Conservation (phyloP, 208 protist species). For the Zelonia costaricensis region DNA sequence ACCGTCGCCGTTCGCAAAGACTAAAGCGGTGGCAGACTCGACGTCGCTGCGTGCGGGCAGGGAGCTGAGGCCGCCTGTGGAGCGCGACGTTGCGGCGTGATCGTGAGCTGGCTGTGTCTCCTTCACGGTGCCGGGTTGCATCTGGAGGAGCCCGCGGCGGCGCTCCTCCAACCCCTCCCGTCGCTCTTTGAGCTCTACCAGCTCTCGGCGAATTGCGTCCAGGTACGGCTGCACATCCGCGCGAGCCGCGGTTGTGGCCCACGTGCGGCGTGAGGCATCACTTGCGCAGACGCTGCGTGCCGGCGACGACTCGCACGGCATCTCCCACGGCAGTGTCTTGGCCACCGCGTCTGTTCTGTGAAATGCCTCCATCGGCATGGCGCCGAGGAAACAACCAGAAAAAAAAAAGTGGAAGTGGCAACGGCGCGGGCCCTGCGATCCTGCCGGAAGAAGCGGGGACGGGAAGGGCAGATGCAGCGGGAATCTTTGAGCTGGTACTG, state of each 20-base stretch:
- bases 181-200: slow-evolving; percentile 54
- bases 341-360: no score
- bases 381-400: no score
- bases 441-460: no score
- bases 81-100: not conserved
- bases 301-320: not conserved
- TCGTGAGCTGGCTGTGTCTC: not conserved
- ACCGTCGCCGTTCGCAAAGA: no score
- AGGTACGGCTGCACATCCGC: slow-evolving; percentile 21
- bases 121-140: slow-evolving; percentile 1
- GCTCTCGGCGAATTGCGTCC: slow-evolving; percentile 44
- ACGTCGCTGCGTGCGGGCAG: slow-evolving; percentile 1
- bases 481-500: no score
- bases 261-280: not conserved
- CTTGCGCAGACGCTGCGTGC: not conserved
- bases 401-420: no score
- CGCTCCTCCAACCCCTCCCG: slow-evolving; percentile 56
- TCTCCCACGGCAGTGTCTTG: no score
- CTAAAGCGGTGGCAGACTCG: not conserved
- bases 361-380: no score
- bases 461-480: no score
- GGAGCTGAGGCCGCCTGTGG: slow-evolving; percentile 4
- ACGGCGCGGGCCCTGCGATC: no score
- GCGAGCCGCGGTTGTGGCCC: not conserved
- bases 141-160: slow-evolving; percentile 41